These are phyloP conservation scores for Fusarium sp. DNA, from an alignment of 2,329 filamentous ascomycete species.

Conservation along the genomic window DNA sequence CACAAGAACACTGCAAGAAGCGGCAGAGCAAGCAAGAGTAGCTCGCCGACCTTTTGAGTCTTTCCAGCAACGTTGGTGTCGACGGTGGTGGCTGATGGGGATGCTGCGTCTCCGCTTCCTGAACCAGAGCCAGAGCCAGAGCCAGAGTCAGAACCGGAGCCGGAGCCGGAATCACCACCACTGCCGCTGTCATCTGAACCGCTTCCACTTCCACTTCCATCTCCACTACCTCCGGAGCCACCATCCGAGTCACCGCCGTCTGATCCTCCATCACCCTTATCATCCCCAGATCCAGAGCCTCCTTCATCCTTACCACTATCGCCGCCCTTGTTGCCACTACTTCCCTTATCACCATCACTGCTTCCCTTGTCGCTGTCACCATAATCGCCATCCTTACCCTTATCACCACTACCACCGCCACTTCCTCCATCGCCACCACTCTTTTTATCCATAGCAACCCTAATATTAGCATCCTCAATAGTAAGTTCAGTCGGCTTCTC, in stretches of 20 bases:
- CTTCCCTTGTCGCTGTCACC: not conserved
- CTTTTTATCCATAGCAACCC: not conserved
- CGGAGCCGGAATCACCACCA: not conserved
- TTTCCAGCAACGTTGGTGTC: not conserved
- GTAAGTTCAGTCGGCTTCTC: slow-evolving; percentile 12
- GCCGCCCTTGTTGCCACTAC: not conserved
- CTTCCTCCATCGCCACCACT: not conserved
- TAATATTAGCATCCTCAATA: slow-evolving; percentile 10
- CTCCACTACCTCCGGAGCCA: not conserved
- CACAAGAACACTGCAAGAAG: not conserved
- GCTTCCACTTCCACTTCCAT: not conserved
- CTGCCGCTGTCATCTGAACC: not conserved
- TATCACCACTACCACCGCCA: not conserved
- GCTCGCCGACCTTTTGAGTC: not conserved
- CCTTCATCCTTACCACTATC: not conserved
- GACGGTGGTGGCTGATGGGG: not conserved
- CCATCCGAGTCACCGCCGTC: not conserved
- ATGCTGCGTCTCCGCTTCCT: not conserved
- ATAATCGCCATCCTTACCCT: no score
- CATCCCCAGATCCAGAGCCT: not conserved
- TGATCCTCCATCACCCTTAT: rapidly evolving
- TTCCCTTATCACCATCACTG: not conserved
- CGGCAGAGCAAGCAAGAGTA: not conserved
- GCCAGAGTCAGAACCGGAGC: not conserved
- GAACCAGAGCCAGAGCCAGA: not conserved